Conservation (phyloP, 1,284 basidiomycete species). For the Apiotrichum gamsii region DNA sequence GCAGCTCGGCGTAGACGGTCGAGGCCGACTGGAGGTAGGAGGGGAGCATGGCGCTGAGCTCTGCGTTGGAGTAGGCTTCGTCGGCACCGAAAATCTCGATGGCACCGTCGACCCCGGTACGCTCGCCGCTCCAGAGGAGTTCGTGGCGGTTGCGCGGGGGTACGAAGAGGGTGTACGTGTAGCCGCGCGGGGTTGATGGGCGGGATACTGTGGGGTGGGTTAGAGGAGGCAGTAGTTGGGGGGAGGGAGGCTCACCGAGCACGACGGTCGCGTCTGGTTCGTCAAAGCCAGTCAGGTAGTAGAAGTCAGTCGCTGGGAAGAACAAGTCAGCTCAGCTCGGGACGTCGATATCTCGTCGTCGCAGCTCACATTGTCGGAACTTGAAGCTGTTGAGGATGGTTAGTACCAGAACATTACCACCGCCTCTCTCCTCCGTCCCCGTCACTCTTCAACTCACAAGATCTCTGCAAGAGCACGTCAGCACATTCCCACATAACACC, state of each 20-base stretch:
- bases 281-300: constrained; percentile 91
- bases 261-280: constrained; percentile 87
- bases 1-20: constrained; percentile 47
- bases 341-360: not conserved
- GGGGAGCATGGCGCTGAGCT: constrained; percentile 37
- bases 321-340: not conserved
- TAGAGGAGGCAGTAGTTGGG: not conserved
- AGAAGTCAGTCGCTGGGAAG: constrained; percentile 68
- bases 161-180: constrained; percentile 85
- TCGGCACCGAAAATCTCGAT: constrained; percentile 66
- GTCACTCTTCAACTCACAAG: constrained; percentile 52
- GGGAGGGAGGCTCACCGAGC: constrained; percentile 64
- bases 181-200: constrained; percentile 63
- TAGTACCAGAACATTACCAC: no score
- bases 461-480: constrained; percentile 45
- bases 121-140: constrained; percentile 89
- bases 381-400: constrained; percentile 65
- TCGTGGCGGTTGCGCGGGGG: constrained; percentile 66
- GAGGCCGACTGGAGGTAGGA: constrained; percentile 26
- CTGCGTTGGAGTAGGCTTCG: constrained; percentile 50
- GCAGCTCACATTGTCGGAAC: constrained; percentile 66
- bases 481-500: not conserved
- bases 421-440: no score
- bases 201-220: constrained; percentile 25
- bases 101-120: constrained; percentile 59